phyloP scores from a whole-genome alignment of 768 basidiomycete genomes.

The button mushroom (Agaricus bisporus) region DNA sequence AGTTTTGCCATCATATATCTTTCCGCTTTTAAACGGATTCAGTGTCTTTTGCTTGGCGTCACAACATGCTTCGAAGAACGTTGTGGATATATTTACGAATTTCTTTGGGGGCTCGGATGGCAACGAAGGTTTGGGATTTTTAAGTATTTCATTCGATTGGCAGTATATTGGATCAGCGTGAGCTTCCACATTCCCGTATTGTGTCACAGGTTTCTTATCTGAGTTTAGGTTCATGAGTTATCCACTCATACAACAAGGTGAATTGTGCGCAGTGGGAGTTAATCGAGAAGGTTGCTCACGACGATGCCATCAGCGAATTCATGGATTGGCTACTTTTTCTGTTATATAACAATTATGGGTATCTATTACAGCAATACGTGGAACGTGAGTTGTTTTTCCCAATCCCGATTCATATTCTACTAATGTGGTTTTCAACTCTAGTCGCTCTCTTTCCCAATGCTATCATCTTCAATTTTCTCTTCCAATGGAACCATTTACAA shows the following conservation, averaged over 20 bases:
- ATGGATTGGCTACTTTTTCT: constrained; percentile 48
- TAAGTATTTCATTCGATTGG: constrained; percentile 64
- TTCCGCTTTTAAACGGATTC: constrained; percentile 57
- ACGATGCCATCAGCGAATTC: constrained; percentile 37
- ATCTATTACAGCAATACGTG: constrained; percentile 63
- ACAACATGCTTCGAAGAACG: constrained; percentile 35
- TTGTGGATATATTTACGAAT: constrained; percentile 48
- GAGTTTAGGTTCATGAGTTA: constrained; percentile 42
- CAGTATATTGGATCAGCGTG: constrained; percentile 50
- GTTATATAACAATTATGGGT: constrained; percentile 45
- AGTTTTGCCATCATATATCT: constrained; percentile 50
- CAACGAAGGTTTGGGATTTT: constrained; percentile 62
- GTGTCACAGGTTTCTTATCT: not conserved
- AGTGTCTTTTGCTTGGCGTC: constrained; percentile 57
- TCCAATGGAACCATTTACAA: constrained; percentile 49
- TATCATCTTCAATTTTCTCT: constrained; percentile 53
- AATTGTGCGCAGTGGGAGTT: not conserved
- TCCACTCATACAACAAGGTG: constrained; percentile 53
- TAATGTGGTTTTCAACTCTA: constrained; percentile 14
- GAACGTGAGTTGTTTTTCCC: constrained; percentile 32
- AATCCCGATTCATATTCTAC: not conserved
- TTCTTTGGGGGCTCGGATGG: constrained; percentile 62
- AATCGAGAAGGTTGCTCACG: not conserved
- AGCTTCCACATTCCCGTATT: constrained; percentile 5
- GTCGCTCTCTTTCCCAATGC: constrained; percentile 51